Evolutionary conservation across 179 eudicot genomes (phyloP), one percentile per base, ranked within the genome.

Genomic region (Carnegiea gigantea): DNA sequence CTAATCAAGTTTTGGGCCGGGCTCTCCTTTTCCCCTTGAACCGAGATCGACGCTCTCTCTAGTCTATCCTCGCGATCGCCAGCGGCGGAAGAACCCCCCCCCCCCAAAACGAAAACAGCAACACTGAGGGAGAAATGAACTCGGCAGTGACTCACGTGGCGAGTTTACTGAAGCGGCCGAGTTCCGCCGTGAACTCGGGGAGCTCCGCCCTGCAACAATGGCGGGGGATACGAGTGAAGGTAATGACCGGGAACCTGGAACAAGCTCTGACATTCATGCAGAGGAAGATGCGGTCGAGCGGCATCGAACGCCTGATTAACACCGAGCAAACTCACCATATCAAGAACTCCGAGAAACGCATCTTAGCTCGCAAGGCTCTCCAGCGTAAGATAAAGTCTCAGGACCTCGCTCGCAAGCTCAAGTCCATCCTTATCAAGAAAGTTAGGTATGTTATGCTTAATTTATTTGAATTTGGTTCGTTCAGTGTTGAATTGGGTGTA

Each of bases 331-430:
- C 79, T n/a, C 83, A 82, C 71, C 98, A 95, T 76, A 78, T 93
- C 70, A 95, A 95, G 88, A 93, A 95, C 78, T 91, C 93, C 5
- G 97, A 95, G 90, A 95, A 95, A 87, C 88, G 94, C 1, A 91
- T 92, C 0, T 54, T 95, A 75, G 98, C 98, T 1, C 87, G 90
- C 23, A 93, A 93, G 84, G 73, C 76, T 23, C 88, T 95, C 6
- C 80, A 91, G 76, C 91, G 86, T 26, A 91, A 70, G 86, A 75
- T 92, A 26, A 87, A 87, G 54, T 84, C 94, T 0, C 88, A 92
- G 62, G 97, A 92, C 12, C 90, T 93, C 15, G 93, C 95, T 68
- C 89, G 91, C 18, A 95, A 93, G 85, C 95, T 93, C 80, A 88
- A 95, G 75, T 21, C 89, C 38, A 90, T 95, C 54, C 98, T 95